Base-by-base conservation (phyloP, 2,329 filamentous ascomycete genomes). In the Aspergillus versicolor region DNA sequence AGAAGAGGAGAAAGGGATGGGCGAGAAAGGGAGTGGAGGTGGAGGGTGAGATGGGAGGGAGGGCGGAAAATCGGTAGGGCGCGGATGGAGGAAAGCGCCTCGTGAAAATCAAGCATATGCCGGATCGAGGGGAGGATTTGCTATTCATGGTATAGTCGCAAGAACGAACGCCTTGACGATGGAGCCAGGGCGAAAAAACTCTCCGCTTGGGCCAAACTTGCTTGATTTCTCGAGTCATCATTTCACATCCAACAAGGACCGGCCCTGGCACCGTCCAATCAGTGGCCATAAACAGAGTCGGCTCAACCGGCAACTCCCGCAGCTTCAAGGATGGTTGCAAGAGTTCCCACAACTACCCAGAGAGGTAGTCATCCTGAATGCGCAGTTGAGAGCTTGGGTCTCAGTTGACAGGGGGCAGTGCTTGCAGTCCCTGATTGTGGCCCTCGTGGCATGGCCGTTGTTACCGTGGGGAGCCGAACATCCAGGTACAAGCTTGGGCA, bases 41-140 rank as follows among this genome's bases (percentile, higher is more conserved):
- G 43, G 38, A 41, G 50, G 45, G 27, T 9, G 12, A 46, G 22
- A 46, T 45, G 54, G 54, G 24, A 47, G 40, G 42, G 37, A 34
- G 41, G 27, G 12, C 54, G 37, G 48, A 47, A 54, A 46, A 49
- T 44, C 57, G 61, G 57, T 59, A 61, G 45, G 54, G 59, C 59
- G 57, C 55, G 61, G 61, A 63, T 58, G 34, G 50, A 53, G 50
- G 51, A 44, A 54, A 52, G 52, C 30, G 43, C 58, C 51, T 38
- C 22, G 40, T 44, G 49, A 52, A 52, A 52, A 52, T 52, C 50
- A 52, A 52, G 56, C 52, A 53, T 43, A 38, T 49, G 43, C 24
- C 48, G n/a, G 43, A 47, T 47, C 30, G 44, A 30, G 44, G 12
- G 44, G 34, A 24, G 13, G 45, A 44, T 34, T 48, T 44, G 41